phyloP scores from a whole-genome alignment of 352 stramenopile species.

The Bremia lactucae region DNA sequence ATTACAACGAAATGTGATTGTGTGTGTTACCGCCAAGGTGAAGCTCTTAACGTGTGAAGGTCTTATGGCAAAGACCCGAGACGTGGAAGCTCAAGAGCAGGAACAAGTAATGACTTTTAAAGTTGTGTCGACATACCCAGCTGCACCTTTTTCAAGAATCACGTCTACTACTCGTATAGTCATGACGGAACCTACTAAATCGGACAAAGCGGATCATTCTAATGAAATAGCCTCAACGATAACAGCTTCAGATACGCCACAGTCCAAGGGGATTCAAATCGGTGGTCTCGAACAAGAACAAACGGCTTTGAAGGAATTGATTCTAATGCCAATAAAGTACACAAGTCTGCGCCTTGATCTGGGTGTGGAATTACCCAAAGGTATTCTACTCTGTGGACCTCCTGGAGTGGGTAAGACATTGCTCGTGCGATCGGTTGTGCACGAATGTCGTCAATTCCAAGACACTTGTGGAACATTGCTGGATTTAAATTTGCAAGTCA shows the following conservation, averaged over 20 bases:
- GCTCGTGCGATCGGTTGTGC: constrained; percentile 54
- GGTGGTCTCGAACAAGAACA: constrained; percentile 64
- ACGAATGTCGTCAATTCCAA: constrained; percentile 38
- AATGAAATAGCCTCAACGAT: not conserved
- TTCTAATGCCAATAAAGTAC: constrained; percentile 43
- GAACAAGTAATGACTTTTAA: constrained; percentile 21
- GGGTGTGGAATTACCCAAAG: constrained; percentile 62
- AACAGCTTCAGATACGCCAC: not conserved
- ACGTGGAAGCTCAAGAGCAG: not conserved
- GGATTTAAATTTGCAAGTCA: constrained; percentile 46
- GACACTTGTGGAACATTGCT: constrained; percentile 9
- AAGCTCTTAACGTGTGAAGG: constrained; percentile 23
- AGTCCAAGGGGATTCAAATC: constrained; percentile 21
- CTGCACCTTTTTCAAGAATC: constrained; percentile 21
- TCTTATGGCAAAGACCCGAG: constrained; percentile 16
- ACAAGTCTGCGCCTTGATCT: constrained; percentile 23
- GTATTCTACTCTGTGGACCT: constrained; percentile 58
- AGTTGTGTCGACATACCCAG: constrained; percentile 41
- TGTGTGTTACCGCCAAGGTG: constrained; percentile 31
- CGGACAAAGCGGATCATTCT: not conserved
- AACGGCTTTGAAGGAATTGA: constrained; percentile 48
- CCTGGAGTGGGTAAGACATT: constrained; percentile 78
- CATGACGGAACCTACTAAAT: constrained; percentile 21
- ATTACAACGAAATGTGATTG: constrained; percentile 36
- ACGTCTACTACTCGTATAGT: constrained; percentile 42